A percentile compares a stretch with the other conserved stretches of the same genome.
These are phyloP conservation scores for Aspergillus sp. DNA, from an alignment of 2,329 filamentous ascomycete species.

Conservation along the genomic window DNA sequence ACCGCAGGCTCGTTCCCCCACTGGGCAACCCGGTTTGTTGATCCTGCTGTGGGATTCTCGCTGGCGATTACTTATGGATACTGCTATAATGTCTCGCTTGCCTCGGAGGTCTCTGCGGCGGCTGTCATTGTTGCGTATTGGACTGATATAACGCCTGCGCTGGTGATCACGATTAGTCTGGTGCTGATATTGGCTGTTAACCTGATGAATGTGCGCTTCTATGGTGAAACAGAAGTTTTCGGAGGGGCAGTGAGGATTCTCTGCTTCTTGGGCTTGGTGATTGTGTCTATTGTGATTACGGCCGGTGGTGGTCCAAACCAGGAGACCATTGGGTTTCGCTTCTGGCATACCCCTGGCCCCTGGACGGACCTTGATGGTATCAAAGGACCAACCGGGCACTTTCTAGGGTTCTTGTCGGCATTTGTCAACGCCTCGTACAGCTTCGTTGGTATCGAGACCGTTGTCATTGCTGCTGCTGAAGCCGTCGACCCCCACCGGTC, in stretches of 20 bases:
- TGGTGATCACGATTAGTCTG: neutral
- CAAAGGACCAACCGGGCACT: neutral
- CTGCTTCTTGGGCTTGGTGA: neutral
- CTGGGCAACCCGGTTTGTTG: neutral
- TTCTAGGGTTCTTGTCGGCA: neutral
- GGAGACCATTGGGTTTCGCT: neutral
- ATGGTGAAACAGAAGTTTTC: neutral
- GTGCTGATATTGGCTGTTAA: neutral
- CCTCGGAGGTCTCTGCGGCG: neutral
- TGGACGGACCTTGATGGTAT: neutral
- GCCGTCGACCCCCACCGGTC: neutral
- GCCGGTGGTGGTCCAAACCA: neutral
- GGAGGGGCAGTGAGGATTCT: neutral
- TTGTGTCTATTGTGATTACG: neutral
- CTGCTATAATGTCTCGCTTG: neutral
- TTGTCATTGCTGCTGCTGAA: neutral
- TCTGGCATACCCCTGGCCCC: neutral
- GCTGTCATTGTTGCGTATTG: neutral
- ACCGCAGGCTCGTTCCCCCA: conserved; percentile 61
- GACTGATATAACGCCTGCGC: neutral
- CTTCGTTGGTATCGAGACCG: neutral
- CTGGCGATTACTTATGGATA: neutral
- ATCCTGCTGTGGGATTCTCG: neutral
- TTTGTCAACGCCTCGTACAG: neutral
- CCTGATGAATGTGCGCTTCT: neutral